Evolutionary conservation across 2,329 filamentous ascomycete genomes (phyloP).

Genomic region (Alternaria viburni): DNA sequence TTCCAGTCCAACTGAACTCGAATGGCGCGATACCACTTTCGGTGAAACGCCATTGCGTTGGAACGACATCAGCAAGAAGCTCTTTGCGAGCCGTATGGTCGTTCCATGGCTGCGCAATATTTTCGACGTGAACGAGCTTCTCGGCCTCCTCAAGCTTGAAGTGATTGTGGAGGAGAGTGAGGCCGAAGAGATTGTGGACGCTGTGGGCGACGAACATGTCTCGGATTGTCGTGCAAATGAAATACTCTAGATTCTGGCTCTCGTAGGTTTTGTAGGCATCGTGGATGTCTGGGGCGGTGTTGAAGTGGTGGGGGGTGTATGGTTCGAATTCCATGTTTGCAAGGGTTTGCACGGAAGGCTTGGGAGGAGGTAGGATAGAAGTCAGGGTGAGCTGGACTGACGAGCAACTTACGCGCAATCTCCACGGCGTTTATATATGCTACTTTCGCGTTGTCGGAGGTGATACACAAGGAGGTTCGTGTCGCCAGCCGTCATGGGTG

Average conservation of each 20-base stretch:
- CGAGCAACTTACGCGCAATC: not conserved
- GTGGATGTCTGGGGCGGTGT: not conserved
- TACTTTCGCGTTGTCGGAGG: not conserved
- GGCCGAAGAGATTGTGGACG: not conserved
- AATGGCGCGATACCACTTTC: not conserved
- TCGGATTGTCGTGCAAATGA: not conserved
- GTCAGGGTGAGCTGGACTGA: not conserved
- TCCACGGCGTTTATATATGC: not conserved
- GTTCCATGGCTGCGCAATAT: not conserved
- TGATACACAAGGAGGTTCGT: not conserved
- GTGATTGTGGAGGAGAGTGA: not conserved
- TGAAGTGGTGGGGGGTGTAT: not conserved
- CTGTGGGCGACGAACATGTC: not conserved
- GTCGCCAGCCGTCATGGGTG: not conserved
- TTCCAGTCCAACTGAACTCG: not conserved
- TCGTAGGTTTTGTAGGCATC: not conserved
- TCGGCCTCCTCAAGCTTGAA: not conserved
- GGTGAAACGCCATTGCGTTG: not conserved
- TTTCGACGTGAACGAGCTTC: not conserved
- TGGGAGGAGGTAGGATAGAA: not conserved
- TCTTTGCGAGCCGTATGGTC: not conserved
- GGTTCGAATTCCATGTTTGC: not conserved
- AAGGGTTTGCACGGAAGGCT: not conserved
- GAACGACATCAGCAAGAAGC: not conserved
- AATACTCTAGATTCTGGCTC: not conserved